Evolutionary conservation across 306 rosid genomes (phyloP), one percentile per base, ranked within the genome.

Genomic region (Clitoria ternatea): DNA sequence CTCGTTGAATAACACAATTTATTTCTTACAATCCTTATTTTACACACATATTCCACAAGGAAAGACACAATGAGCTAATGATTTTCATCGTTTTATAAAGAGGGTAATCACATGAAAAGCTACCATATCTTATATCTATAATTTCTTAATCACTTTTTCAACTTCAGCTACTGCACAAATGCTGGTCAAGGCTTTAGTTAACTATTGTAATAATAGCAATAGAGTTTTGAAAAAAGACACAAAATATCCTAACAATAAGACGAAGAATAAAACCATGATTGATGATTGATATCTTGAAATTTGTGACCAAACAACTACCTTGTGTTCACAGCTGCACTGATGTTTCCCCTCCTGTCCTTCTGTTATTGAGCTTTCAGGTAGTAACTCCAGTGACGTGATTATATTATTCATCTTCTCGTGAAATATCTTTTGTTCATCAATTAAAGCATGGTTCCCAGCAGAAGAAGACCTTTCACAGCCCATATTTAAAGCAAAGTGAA

Each of bases 301-400:
- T 70, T 55, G 83, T 82, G 88, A 73, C 81, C 81, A 79, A 85
- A 80, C 86, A 77, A 84, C 87, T 89, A 92, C 98, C 98, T 92
- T 85, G 69, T 56, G 70, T 73, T 79, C 84, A 71, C 81, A 57
- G 83, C 73, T 56, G 88, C 85, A 69, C 66, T 19, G 60, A 32
- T 80, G 61, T 64, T 42, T 76, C 27, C 39, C 65, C 56, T 30
- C 84, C 61, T 82, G 83, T n/a, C 76, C 76, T 63, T 43, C 79
- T 61, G 57, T 4, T 36, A 39, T 59, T 47, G 87, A 19, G 70
- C 81, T 60, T 72, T 84, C 87, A 35, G 94, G 83, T 69, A 61
- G 83, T 69, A 61, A 79, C 77, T 77, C 77, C 76, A 88, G 49
- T 19, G 88, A 76, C 80, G 82, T 61, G 59, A 89, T 76, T 66